phyloP scores from a whole-genome alignment of 306 rosid genomes.

The Sicyos edulis region DNA sequence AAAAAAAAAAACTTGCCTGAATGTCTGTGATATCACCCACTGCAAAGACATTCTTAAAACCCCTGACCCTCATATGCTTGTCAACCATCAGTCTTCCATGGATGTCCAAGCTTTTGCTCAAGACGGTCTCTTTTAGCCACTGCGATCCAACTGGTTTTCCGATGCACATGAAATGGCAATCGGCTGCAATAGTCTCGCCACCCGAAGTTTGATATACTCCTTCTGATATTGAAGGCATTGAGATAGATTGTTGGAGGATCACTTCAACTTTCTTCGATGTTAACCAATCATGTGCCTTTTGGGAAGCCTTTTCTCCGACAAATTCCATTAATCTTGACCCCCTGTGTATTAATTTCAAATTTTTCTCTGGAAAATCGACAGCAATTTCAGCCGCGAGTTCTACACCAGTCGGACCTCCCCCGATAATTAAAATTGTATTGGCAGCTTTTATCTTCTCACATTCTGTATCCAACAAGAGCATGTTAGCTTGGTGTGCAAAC shows the following conservation, averaged over 20 bases:
- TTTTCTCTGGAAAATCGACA: conserved; percentile 31
- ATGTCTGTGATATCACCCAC: conserved; percentile 37
- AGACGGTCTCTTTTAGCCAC: conserved; percentile 32
- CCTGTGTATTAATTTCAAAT: conserved; percentile 31
- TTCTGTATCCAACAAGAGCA: conserved; percentile 22
- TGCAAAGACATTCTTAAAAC: conserved; percentile 33
- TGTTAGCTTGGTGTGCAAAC: background rate
- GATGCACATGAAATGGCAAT: conserved; percentile 33
- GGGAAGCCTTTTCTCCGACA: conserved; percentile 34
- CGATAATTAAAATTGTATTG: conserved; percentile 29
- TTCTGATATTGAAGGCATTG: conserved; percentile 21
- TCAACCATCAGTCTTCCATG: conserved; percentile 37
- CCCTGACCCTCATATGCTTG: conserved; percentile 32
- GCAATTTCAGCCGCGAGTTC: conserved; percentile 43
- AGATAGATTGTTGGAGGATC: conserved; percentile 30
- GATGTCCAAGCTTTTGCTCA: conserved; percentile 24
- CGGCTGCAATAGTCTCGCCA: conserved; percentile 34
- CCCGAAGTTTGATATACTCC: conserved; percentile 26
- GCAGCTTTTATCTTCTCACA: conserved; percentile 31
- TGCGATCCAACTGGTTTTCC: conserved; percentile 32
- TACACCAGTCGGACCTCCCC: conserved; percentile 45
- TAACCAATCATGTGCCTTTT: conserved; percentile 39
- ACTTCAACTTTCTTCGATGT: conserved; percentile 39
- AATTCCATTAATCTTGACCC: conserved; percentile 38
- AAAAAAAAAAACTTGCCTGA: conserved; percentile 21